These are phyloP conservation scores for Saccharomycopsis schoenii DNA, from an alignment of 805 yeast genomes.

Conservation along the genomic window DNA sequence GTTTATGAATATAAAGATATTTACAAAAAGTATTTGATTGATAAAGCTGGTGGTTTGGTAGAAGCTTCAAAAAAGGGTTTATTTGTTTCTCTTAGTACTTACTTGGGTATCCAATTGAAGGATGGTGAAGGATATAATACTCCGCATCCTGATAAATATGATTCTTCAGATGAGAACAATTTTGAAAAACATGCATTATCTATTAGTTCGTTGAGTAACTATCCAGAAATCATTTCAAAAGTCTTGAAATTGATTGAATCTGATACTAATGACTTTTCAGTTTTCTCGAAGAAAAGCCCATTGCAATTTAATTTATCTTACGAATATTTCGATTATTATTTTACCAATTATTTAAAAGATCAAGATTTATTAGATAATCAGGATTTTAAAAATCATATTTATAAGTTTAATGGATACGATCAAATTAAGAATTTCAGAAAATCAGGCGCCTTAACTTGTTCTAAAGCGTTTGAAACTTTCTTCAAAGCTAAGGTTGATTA, in stretches of 20 bases:
- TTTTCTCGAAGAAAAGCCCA: neutral
- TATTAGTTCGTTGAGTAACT: slow-evolving; percentile 28
- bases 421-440: slow-evolving; percentile 55
- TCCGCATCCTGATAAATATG: slow-evolving; percentile 33
- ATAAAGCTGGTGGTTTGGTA: slow-evolving; percentile 64
- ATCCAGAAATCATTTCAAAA: slow-evolving; percentile 17
- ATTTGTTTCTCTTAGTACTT: slow-evolving; percentile 43
- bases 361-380: slow-evolving; percentile 35
- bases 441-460: slow-evolving; percentile 32
- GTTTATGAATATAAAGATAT: slow-evolving; percentile 60
- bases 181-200: slow-evolving; percentile 7
- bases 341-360: slow-evolving; percentile 10
- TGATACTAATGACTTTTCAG: neutral
- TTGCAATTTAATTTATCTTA: slow-evolving; percentile 43
- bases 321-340: slow-evolving; percentile 36
- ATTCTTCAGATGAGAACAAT: neutral
- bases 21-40: slow-evolving; percentile 55
- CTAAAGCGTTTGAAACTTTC: neutral
- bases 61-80: slow-evolving; percentile 68
- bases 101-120: slow-evolving; percentile 53
- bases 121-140: slow-evolving; percentile 79
- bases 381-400: slow-evolving; percentile 29
- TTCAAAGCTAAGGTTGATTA: neutral
- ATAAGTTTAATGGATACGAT: slow-evolving; percentile 26
- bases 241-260: neutral